Percentiles rank a stretch among this genome's conserved stretches.
Conservation (phyloP, 495 filamentous ascomycete species). For the Corynascus novoguineensis region DNA sequence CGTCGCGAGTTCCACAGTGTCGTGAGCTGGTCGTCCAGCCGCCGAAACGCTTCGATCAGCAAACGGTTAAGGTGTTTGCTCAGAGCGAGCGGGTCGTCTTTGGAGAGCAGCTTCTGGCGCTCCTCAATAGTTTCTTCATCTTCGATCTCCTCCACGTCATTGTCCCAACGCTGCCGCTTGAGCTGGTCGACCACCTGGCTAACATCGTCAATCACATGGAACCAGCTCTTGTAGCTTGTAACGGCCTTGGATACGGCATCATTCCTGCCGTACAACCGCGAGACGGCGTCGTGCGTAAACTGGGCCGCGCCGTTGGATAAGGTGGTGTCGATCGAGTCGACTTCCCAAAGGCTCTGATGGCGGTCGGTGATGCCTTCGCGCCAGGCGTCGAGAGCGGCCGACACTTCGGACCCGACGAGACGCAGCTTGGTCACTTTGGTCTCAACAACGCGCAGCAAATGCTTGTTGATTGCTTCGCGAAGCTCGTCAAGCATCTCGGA, state of each 20-base stretch:
- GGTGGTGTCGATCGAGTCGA: conserved; percentile 44
- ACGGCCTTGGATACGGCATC: conserved; percentile 56
- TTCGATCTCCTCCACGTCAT: conserved; percentile 67
- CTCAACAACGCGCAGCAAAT: conserved; percentile 55
- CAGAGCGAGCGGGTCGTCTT: conserved; percentile 64
- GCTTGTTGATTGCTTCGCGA: conserved; percentile 60
- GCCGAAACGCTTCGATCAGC: conserved; percentile 51
- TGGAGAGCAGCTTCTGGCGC: conserved; percentile 57
- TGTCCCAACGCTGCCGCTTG: conserved; percentile 64
- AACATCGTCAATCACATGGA: conserved; percentile 54
- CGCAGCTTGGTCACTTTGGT: conserved; percentile 53
- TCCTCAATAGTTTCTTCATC: conserved; percentile 69
- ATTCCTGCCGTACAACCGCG: conserved; percentile 58
- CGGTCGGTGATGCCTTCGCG: conserved; percentile 41
- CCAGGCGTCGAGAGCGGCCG: conserved; percentile 50
- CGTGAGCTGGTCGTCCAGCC: conserved; percentile 53
- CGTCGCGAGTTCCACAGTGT: conserved; percentile 41
- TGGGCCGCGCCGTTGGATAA: conserved; percentile 39
- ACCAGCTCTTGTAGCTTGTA: conserved; percentile 62
- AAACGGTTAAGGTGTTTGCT: conserved; percentile 55
- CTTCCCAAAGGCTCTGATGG: conserved; percentile 56
- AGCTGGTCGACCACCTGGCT: conserved; percentile 59
- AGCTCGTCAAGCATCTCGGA: conserved; percentile 61
- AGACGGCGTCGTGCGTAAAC: conserved; percentile 41
- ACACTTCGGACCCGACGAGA: conserved; percentile 53